phyloP scores from a whole-genome alignment of 2,329 filamentous ascomycete genomes.

The Plenodomus lindquistii region DNA sequence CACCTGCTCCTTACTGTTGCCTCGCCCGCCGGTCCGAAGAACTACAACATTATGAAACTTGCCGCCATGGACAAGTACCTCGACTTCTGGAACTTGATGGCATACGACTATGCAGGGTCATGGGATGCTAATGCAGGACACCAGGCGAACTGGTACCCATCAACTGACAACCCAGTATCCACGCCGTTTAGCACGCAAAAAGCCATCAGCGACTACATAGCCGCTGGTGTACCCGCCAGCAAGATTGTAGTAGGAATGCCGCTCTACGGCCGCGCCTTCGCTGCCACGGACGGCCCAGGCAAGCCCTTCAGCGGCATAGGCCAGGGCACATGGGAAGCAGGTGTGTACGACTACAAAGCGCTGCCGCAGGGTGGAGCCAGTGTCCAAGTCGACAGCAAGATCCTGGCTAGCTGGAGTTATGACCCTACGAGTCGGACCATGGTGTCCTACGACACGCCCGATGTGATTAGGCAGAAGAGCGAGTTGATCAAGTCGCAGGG shows the following conservation, averaged over 20 bases:
- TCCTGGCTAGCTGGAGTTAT: slow-evolving; percentile 39
- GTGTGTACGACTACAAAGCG: slow-evolving; percentile 44
- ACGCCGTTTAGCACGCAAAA: slow-evolving; percentile 42
- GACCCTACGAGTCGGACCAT: slow-evolving; percentile 27
- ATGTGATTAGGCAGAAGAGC: slow-evolving; percentile 34
- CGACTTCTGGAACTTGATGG: slow-evolving; percentile 70
- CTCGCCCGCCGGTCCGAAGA: slow-evolving; percentile 48
- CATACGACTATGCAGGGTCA: slow-evolving; percentile 70
- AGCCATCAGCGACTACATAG: slow-evolving; percentile 37
- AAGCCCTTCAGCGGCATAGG: slow-evolving; percentile 36
- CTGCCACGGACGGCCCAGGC: slow-evolving; percentile 41
- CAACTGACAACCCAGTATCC: slow-evolving; percentile 27
- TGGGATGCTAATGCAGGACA: slow-evolving; percentile 42
- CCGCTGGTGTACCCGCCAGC: slow-evolving; percentile 33
- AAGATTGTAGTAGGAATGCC: slow-evolving; percentile 46
- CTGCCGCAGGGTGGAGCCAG: slow-evolving; percentile 32
- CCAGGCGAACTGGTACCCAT: slow-evolving; percentile 36
- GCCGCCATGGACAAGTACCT: slow-evolving; percentile 52
- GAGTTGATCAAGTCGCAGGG: slow-evolving; percentile 28
- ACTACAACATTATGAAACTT: slow-evolving; percentile 51
- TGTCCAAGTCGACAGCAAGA: slow-evolving; percentile 22
- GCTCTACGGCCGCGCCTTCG: slow-evolving; percentile 42
- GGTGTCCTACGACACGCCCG: slow-evolving; percentile 42
- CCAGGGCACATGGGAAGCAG: slow-evolving; percentile 40
- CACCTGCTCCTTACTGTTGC: slow-evolving; percentile 54